Base-by-base conservation (phyloP, 768 basidiomycete species). In the Kwoniella sp. region DNA sequence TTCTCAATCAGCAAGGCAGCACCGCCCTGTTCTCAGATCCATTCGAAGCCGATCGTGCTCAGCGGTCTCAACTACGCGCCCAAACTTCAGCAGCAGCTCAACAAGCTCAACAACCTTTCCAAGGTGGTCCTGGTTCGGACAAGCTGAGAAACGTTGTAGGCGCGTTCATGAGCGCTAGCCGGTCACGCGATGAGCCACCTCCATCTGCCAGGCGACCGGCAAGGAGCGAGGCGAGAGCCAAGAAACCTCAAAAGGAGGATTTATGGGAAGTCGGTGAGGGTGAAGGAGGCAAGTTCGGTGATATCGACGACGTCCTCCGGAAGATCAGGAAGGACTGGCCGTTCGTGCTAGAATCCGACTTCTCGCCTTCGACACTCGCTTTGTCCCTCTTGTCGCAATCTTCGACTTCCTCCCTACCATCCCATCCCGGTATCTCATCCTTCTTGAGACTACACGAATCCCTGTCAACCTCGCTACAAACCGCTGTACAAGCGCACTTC, bases 321-420 rank as follows among this genome's bases (percentile, higher is more conserved):
- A 87, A 91, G 79, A 90, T 96, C 68, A 87, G 85, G 74, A 88
- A 90, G 68, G 91, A 89, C 59, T 96, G 92, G 92, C 90, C 90
- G 71, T 88, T 91, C 73, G 88, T 92, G 30, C 55, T 79, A 26
- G 76, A 78, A 33, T 68, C 69, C 1, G 80, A 81, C 60, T 99
- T 98, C 81, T 95, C 96, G 77, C 89, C 90, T 52, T 94, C 96
- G 33, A 90, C 94, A 73, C 84, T 98, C 37, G 94, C 96, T 3
- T 85, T 99, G 17, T 88, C 92, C 71, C 84, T 99, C 2, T 82
- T 99, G 25, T 56, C 65, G 13, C 66, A 52, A 67, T 36, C 24
- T 17, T 40, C 58, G 13, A 47, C 58, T 46, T 53, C 55, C 9
- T 67, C 71, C 29, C 58, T 74, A 12, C 66, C 73, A 12, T 53